Evolutionary conservation across 768 basidiomycete genomes (phyloP), one percentile per base, ranked within the genome.

Genomic region (Xanthoconium stramineum): DNA sequence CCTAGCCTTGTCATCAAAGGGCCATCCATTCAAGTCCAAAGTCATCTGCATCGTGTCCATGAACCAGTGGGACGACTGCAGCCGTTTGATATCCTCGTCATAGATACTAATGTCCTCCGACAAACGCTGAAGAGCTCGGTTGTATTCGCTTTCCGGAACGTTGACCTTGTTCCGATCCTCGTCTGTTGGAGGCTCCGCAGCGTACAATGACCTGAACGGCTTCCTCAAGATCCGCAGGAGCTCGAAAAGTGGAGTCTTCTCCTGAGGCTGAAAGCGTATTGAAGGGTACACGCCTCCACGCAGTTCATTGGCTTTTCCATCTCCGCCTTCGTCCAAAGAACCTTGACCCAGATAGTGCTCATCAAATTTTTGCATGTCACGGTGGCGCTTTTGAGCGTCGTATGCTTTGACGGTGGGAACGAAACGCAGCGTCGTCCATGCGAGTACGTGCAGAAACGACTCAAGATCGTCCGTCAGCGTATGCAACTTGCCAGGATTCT

Each of bases 381-480:
- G 5, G 7, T 8, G 30, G 14, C 14, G 50, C 20, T 24, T 4
- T 10, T 12, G 1, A 15, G 14, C 15, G 5, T 2, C 4, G 28
- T 52, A 52, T 1, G 19, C 1, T 4, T 42, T 15, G 5, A 3
- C 12, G 9, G 42, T 24, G 7, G 42, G 51, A 13, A 44, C 30
- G 7, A 28, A 52, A 6, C 40, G 42, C 6, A 43, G 6, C 3
- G n/a, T 30, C 33, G 6, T 6, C 33, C 33, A 35, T 35, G n/a
- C 43, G 0, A 58, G 44, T 11, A 58, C 50, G 42, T 64, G 57
- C 38, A 63, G 17, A 48, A 74, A 72, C 0, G 74, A 73, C 50
- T 74, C 70, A 6, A 74, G 45, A 42, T 74, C 71, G 20, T 74
- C 70, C 19, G 61, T 53, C n/a, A 70, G 54, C 2, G 33, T 45